Evolutionary conservation across 2,329 filamentous ascomycete genomes (phyloP), one percentile per base, ranked within the genome.

Genomic region (Pseudohalonectria lignicola): DNA sequence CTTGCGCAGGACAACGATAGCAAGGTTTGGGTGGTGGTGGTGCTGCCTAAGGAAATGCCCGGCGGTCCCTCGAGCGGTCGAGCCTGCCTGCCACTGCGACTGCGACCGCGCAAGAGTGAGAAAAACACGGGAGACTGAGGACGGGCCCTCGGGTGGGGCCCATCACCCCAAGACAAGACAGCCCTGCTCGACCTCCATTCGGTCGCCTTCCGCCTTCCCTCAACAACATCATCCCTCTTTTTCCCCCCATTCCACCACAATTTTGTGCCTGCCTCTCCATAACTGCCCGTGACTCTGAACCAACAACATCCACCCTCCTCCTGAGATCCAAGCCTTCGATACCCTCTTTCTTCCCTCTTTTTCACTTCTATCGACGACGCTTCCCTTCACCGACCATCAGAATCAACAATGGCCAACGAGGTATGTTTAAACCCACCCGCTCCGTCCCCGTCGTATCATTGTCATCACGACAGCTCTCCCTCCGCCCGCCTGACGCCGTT

Each of bases 371-470:
- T 12, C 19, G 30, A 18, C 16, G 16, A 13, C 19, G 30, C n/a
- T n/a, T n/a, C n/a, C n/a, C 33, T 11, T 17, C 16, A 7, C 15
- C 8, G 17, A 16, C 8, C 16, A 20, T 23, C 37, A 33, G 19
- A 33, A 29, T 29, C 28, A 17, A 29, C 21, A 39, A 39, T 39
- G 37, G 31, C 37, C 30, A 39, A 29, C 37, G 37, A 39, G 37
- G 37, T 39, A 28, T 33, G 39, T 36, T 52, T n/a, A 45, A 42
- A 44, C 48, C 42, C 44, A 39, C 37, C 42, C 37, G 36, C 35
- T 39, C 45, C 15, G 16, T 44, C 34, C 39, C 16, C 30, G 13
- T 29, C 25, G 23, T n/a, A n/a, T n/a, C n/a, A n/a, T n/a, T n/a
- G n/a, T n/a, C n/a, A n/a, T n/a, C n/a, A n/a, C n/a, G n/a, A n/a